Evolutionary conservation across 495 filamentous ascomycete genomes (phyloP).

Genomic region (Annulohypoxylon maeteangense): DNA sequence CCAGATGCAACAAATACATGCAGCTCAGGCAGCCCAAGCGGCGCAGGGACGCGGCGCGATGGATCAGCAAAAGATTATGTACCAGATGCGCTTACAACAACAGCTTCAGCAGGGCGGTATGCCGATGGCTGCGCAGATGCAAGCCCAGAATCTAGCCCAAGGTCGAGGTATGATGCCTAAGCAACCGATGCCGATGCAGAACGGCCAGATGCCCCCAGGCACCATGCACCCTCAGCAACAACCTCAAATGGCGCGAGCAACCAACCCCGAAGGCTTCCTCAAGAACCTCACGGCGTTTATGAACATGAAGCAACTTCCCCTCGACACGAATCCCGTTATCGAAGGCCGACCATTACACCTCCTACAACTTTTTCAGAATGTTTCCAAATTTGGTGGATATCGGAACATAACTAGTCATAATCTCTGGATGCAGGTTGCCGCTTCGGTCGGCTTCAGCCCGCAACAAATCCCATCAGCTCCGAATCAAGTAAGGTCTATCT

Average conservation of each 20-base stretch:
- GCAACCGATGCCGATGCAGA: slow-evolving; percentile 56
- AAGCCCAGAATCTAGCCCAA: slow-evolving; percentile 56
- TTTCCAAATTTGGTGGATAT: slow-evolving; percentile 79
- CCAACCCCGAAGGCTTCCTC: slow-evolving; percentile 75
- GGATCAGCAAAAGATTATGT: slow-evolving; percentile 67
- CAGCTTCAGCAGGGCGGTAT: slow-evolving; percentile 71
- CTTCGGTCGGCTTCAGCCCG: slow-evolving; percentile 71
- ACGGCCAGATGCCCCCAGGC: slow-evolving; percentile 59
- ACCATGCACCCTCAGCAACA: slow-evolving; percentile 55
- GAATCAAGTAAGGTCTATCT: slow-evolving; percentile 75
- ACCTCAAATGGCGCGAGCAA: slow-evolving; percentile 44
- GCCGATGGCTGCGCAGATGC: slow-evolving; percentile 58
- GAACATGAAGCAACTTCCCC: slow-evolving; percentile 70
- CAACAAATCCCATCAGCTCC: slow-evolving; percentile 72
- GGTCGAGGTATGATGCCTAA: slow-evolving; percentile 62
- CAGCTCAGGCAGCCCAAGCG: slow-evolving; percentile 58
- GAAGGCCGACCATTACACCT: slow-evolving; percentile 76
- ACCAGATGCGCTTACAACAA: slow-evolving; percentile 75
- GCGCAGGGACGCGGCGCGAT: slow-evolving; percentile 62
- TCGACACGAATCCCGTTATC: slow-evolving; percentile 76
- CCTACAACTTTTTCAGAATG: slow-evolving; percentile 76
- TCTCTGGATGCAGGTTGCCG: slow-evolving; percentile 77
- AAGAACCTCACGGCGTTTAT: slow-evolving; percentile 78
- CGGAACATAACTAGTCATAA: slow-evolving; percentile 73
- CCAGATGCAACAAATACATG: slow-evolving; percentile 59